Conservation (phyloP, 108 stramenopile genomes). For the Nannochloropsis salina region DNA sequence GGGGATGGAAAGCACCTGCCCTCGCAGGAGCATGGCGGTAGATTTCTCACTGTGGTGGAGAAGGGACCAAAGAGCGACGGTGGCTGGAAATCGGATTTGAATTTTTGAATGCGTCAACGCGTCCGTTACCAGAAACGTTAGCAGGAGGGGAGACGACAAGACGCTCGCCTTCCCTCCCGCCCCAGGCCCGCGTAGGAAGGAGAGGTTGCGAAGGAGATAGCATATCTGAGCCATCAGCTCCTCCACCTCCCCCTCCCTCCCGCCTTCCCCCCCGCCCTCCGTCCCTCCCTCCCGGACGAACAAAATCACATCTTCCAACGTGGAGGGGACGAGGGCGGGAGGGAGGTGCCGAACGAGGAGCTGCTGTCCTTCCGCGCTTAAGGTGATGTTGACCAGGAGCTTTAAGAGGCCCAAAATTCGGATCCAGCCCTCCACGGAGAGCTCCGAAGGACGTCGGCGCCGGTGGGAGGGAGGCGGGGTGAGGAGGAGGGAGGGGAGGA, state of each 20-base stretch:
- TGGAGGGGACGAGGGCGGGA: constrained; percentile 5
- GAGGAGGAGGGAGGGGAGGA: constrained; percentile 1
- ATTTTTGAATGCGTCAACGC: background rate
- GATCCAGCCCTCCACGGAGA: background rate
- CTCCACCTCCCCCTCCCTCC: background rate
- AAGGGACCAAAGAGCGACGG: constrained; percentile 2
- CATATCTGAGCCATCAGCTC: background rate
- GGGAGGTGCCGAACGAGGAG: background rate
- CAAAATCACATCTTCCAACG: background rate
- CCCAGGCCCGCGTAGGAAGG: background rate
- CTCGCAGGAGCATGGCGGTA: background rate
- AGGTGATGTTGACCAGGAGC: background rate
- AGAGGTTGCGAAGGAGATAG: background rate
- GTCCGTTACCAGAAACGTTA: background rate
- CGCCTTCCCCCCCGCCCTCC: background rate
- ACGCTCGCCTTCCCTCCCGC: background rate
- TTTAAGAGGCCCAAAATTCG: background rate
- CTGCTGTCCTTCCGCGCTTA: background rate
- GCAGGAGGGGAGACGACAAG: background rate
- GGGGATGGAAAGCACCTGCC: background rate
- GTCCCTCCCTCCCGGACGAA: background rate
- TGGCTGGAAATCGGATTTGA: constrained; percentile 4
- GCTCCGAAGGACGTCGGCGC: background rate
- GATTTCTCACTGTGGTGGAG: background rate
- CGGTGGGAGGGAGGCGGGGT: constrained; percentile 1